Percentiles rank a stretch among this genome's conserved stretches.
Conservation (phyloP, 129 eudicot species). For the Ambrosia artemisiifolia region DNA sequence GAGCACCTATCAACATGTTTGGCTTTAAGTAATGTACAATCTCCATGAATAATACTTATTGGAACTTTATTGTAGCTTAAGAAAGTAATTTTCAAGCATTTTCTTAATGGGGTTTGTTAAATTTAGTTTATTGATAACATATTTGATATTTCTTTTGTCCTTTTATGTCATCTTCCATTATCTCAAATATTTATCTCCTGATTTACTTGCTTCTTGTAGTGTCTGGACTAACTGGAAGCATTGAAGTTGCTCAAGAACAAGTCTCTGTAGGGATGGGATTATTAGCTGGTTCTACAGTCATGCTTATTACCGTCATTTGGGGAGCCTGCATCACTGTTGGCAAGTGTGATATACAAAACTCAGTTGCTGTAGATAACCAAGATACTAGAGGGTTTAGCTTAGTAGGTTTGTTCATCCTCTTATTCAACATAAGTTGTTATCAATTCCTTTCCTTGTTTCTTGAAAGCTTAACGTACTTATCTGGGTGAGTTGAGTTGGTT, state of each 20-base stretch:
- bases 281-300: conserved; percentile 89
- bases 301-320: conserved; percentile 88
- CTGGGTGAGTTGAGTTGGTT: too few species aligned
- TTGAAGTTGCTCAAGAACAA: conserved; percentile 77
- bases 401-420: conserved; percentile 45
- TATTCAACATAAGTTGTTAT: background rate
- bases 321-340: conserved; percentile 82
- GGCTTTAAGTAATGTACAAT: too few species aligned
- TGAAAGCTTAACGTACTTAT: too few species aligned
- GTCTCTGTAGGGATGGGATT: conserved; percentile 96
- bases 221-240: conserved; percentile 86
- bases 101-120: background rate
- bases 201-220: conserved; percentile 41
- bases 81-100: background rate
- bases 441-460: background rate
- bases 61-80: background rate
- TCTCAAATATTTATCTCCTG: background rate
- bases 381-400: conserved; percentile 67
- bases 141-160: background rate
- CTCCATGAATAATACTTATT: too few species aligned
- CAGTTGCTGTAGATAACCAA: conserved; percentile 48
- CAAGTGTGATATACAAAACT: conserved; percentile 65
- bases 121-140: background rate
- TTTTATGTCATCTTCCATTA: background rate
- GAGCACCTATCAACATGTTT: too few species aligned